A percentile compares a stretch with the other conserved stretches of the same genome.
phyloP scores from a whole-genome alignment of 345 rosid species.

The Salix caprea region DNA sequence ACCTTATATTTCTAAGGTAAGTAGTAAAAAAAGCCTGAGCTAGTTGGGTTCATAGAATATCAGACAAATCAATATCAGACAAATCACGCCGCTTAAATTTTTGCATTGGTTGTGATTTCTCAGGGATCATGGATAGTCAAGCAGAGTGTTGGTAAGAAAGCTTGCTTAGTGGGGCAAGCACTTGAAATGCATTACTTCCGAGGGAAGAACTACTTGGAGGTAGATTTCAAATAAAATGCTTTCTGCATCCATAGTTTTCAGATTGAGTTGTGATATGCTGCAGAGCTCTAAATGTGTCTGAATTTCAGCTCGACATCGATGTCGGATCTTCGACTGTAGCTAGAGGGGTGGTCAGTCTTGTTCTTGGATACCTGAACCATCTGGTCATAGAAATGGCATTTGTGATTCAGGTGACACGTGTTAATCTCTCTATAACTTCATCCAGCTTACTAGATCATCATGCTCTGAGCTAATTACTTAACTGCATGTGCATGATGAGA shows the following conservation, averaged over 20 bases:
- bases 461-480: no score
- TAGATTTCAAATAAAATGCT: constrained; percentile 14
- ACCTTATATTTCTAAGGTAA: constrained; percentile 81
- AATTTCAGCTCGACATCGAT: constrained; percentile 62
- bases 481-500: background rate
- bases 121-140: constrained; percentile 97
- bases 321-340: constrained; percentile 93
- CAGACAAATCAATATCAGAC: no score
- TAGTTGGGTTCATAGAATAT: background rate
- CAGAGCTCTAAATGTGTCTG: background rate
- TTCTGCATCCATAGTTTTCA: background rate
- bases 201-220: constrained; percentile 88
- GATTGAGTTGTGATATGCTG: background rate
- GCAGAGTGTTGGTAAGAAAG: constrained; percentile 91
- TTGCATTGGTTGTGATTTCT: background rate
- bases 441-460: no score
- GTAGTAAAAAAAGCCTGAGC: background rate
- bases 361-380: constrained; percentile 76
- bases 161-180: constrained; percentile 73
- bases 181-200: constrained; percentile 61
- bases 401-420: constrained; percentile 59
- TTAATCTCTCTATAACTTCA: background rate
- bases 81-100: background rate
- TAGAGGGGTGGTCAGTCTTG: constrained; percentile 74
- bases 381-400: constrained; percentile 92